Evolutionary conservation across 2,329 filamentous ascomycete genomes (phyloP).

Genomic region (Fusarium sp.): DNA sequence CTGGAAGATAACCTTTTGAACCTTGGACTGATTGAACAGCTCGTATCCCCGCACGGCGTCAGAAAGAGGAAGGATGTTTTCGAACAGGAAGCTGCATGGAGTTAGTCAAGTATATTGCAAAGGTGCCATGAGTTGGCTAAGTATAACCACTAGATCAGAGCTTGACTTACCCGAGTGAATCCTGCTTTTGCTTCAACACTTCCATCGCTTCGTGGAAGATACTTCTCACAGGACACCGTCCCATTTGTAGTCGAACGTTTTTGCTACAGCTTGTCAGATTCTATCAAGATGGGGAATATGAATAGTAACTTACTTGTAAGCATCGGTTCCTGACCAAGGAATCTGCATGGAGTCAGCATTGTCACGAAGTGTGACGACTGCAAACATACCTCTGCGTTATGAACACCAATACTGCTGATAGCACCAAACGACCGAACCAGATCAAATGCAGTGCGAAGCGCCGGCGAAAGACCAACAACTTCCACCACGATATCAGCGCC

Average conservation of each 20-base stretch:
- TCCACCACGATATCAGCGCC: slow-evolving; percentile 89
- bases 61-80: slow-evolving; percentile 78
- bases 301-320: slow-evolving; percentile 62
- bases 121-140: fast-evolving
- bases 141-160: not conserved
- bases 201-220: slow-evolving; percentile 76
- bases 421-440: slow-evolving; percentile 78
- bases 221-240: slow-evolving; percentile 79
- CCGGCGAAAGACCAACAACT: slow-evolving; percentile 79
- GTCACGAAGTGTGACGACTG: fast-evolving
- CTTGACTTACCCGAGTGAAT: slow-evolving; percentile 70
- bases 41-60: slow-evolving; percentile 77
- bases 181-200: slow-evolving; percentile 74
- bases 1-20: slow-evolving; percentile 77
- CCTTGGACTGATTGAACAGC: slow-evolving; percentile 78
- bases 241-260: slow-evolving; percentile 82
- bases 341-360: slow-evolving; percentile 60
- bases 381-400: slow-evolving; percentile 75
- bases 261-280: slow-evolving; percentile 62
- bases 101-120: fast-evolving
- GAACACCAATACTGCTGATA: slow-evolving; percentile 81
- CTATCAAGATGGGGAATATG: not conserved
- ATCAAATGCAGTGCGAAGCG: slow-evolving; percentile 78
- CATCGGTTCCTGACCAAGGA: slow-evolving; percentile 74
- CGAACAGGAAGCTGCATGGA: slow-evolving; percentile 75